phyloP scores from a whole-genome alignment of 2,329 filamentous ascomycete species.

The Dactylellina sp. region DNA sequence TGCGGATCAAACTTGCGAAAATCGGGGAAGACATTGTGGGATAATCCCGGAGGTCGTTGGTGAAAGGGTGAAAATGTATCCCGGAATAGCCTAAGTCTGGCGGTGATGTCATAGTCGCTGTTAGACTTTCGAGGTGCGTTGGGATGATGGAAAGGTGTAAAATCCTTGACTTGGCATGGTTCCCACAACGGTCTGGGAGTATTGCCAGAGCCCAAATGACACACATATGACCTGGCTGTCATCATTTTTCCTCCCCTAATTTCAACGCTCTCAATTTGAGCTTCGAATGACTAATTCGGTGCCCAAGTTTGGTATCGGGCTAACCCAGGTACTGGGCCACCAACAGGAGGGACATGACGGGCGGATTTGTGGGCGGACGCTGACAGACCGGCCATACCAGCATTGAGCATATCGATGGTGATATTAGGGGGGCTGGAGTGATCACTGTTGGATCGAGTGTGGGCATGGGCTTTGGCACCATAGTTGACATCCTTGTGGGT shows the following conservation, averaged over 20 bases:
- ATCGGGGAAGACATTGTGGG: neutral
- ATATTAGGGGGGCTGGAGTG: conserved; percentile 38
- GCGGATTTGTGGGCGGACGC: conserved; percentile 35
- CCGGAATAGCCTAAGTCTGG: neutral
- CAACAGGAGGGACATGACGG: conserved; percentile 43
- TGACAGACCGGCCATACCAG: conserved; percentile 34
- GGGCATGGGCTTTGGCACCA: conserved; percentile 30
- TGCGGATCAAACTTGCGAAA: conserved; percentile 3
- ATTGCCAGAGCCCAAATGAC: neutral
- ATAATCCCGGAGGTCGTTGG: conserved; percentile 7
- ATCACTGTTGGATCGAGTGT: conserved; percentile 44
- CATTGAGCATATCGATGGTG: conserved; percentile 33
- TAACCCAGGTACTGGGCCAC: conserved; percentile 32
- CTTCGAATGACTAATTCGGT: conserved; percentile 19
- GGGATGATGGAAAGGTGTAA: conserved; percentile 10
- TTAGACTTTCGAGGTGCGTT: neutral
- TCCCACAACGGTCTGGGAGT: neutral
- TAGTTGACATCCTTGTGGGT: conserved; percentile 52
- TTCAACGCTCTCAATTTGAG: neutral
- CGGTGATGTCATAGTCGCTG: conserved; percentile 1
- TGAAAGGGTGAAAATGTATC: conserved; percentile 21
- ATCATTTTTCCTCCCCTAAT: neutral
- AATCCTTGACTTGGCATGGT: conserved; percentile 1
- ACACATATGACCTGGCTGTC: neutral
- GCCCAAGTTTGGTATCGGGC: conserved; percentile 37